Base-by-base conservation (phyloP, 768 basidiomycete species). In the Phlegmacium glaucopus region DNA sequence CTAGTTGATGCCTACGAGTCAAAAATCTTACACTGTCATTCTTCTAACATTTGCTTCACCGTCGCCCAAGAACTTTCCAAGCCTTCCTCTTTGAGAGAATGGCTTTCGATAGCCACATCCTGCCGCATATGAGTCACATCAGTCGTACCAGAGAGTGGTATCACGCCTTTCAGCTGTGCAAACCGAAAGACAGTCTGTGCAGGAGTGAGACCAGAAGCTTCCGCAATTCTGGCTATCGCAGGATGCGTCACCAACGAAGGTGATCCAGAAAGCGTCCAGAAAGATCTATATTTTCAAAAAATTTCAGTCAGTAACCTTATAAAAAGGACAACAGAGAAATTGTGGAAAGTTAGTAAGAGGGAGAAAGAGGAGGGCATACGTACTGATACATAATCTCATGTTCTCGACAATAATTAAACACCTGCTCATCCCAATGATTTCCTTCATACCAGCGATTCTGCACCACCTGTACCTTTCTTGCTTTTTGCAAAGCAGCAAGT, bases 361-460 rank as follows among this genome's bases (percentile, higher is more conserved):
- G n/a, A n/a, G n/a, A n/a, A n/a, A n/a, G n/a, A n/a, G n/a, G n/a
- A 13, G 8, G 15, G 28, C 27, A 27, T 46, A 55, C 56, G 18
- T 53, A 90, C 86, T 92, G 88, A 56, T 91, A 92, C 59, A 81
- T 76, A 8, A 87, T 82, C 9, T 66, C 78, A 42, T 83, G 69
- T 45, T 74, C 65, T 54, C 67, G 74, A 61, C 90, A 93, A 53
- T 85, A 85, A 30, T 67, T 66, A 52, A 81, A 72, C 4, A 90
- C 82, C 1, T 73, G 72, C 44, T 67, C 68, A 58, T 91, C 88
- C 85, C 87, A 93, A 4, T 66, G 71, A 49, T 91, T 93, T 5
- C 80, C 83, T 61, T 90, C 82, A 56, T 83, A 86, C 90, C 90
- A 94, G 41, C 90, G 70, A 62, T 90, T 89, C 62, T 91, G 90